Percentiles rank a stretch among this genome's conserved stretches.
Evolutionary conservation across 495 filamentous ascomycete species (phyloP).

Genomic region (Lasiosphaeriaceae sp.): DNA sequence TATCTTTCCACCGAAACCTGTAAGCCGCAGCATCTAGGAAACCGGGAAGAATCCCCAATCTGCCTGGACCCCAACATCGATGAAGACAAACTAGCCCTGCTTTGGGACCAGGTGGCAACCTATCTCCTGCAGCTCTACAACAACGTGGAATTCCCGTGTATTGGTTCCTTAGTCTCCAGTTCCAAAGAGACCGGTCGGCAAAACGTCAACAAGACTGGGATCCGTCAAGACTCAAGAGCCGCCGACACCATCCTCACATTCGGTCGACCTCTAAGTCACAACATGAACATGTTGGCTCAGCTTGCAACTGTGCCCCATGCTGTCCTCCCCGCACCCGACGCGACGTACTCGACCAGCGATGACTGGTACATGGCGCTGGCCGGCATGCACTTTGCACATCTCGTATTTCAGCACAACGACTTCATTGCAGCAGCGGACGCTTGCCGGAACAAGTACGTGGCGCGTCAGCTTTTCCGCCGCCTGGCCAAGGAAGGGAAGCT

Average conservation of each 20-base stretch:
- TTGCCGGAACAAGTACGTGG: conserved; percentile 32
- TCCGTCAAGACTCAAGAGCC: background rate
- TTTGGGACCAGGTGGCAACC: background rate
- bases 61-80: background rate
- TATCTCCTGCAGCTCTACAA: background rate
- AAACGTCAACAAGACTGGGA: too few species aligned
- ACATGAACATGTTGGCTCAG: conserved; percentile 18
- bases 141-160: background rate
- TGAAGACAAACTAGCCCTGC: background rate
- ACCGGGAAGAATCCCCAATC: background rate
- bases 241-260: background rate
- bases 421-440: conserved; percentile 30
- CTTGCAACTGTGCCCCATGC: conserved; percentile 8
- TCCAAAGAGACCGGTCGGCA: background rate
- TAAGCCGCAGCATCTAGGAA: background rate
- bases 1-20: background rate
- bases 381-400: conserved; percentile 37
- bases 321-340: conserved; percentile 5
- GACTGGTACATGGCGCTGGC: conserved; percentile 41
- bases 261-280: conserved; percentile 15
- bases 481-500: conserved; percentile 26
- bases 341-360: conserved; percentile 25
- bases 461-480: conserved; percentile 31
- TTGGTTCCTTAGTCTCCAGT: background rate
- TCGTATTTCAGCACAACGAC: conserved; percentile 41